phyloP scores from a whole-genome alignment of 306 rosid genomes.

The Corylus avellana region DNA sequence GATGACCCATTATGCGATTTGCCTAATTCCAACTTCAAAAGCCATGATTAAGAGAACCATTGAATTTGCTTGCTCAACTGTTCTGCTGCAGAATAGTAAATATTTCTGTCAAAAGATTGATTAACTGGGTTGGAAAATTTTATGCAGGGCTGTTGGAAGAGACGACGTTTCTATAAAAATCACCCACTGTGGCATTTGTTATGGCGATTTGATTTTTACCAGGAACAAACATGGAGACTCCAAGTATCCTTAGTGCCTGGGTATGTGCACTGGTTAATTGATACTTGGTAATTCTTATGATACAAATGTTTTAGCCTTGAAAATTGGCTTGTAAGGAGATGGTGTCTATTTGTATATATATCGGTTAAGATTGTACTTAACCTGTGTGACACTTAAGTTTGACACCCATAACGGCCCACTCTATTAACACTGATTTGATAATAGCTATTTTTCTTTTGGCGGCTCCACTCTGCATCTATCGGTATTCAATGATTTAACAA shows the following conservation, averaged over 20 bases:
- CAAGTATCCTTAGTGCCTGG: slow-evolving; percentile 79
- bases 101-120: not conserved
- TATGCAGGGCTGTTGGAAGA: slow-evolving; percentile 51
- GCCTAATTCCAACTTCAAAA: not conserved
- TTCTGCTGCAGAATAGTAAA: not conserved
- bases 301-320: too few relatives aligned
- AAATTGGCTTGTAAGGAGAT: too few relatives aligned
- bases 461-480: too few relatives aligned
- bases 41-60: not conserved
- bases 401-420: too few relatives aligned
- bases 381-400: too few relatives aligned
- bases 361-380: too few relatives aligned
- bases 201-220: slow-evolving; percentile 65
- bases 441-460: too few relatives aligned
- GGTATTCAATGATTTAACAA: too few relatives aligned
- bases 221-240: slow-evolving; percentile 59
- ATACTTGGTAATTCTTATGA: not conserved
- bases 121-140: slow-evolving; percentile 18
- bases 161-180: slow-evolving; percentile 68
- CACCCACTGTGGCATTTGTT: slow-evolving; percentile 75
- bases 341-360: too few relatives aligned
- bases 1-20: too few relatives aligned
- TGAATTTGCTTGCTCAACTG: not conserved
- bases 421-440: too few relatives aligned
- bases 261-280: slow-evolving; percentile 26